Base-by-base conservation (phyloP, 306 rosid genomes). In the Casuarina equisetifolia region DNA sequence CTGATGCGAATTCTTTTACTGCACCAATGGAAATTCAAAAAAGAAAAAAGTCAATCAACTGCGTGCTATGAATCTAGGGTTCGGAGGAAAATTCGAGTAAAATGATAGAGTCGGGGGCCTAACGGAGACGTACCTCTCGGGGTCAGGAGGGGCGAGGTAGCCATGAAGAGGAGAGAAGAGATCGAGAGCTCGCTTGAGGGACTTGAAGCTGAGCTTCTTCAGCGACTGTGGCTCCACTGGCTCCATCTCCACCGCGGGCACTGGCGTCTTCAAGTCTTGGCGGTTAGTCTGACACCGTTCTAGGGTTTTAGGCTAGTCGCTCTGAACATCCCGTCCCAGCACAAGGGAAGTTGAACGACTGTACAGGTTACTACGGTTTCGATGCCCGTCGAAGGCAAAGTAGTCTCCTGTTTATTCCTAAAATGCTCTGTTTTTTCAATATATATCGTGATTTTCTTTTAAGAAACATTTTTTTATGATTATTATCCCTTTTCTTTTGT, bases 181-280 rank as follows among this genome's bases (percentile, higher is more conserved):
- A 84, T 96, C 99, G 78, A 90, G 97, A 43, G 94, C 88, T 70
- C 98, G 92, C 80, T 92, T 92, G 8, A 96, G 90, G 13, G 99
- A 96, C 84, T 96, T 96, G 91, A 93, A 86, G 77, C 96, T 92
- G 16, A 92, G 96, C 86, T 96, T 96, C 87, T 92, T 96, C 51
- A 92, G 90, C 6, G 98, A 95, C 79, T 92, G 97, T 17, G 97
- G 99, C 76, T 92, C 99, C 49, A 91, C 98, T 4, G 94, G 84
- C 69, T 91, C 97, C 75, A 87, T 78, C 72, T 86, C 99, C 74
- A 76, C 59, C 15, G 85, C 16, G 25, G 86, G 82, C 62, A 88
- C 91, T 6, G 93, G 80, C 88, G 86, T 89, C 67, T 35, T 59
- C 79, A 39, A 72, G 57, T 39, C 16, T 61, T 52, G 69, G 35